phyloP scores from a whole-genome alignment of 2,329 filamentous ascomycete genomes.

The Sordariomycetes sp. region DNA sequence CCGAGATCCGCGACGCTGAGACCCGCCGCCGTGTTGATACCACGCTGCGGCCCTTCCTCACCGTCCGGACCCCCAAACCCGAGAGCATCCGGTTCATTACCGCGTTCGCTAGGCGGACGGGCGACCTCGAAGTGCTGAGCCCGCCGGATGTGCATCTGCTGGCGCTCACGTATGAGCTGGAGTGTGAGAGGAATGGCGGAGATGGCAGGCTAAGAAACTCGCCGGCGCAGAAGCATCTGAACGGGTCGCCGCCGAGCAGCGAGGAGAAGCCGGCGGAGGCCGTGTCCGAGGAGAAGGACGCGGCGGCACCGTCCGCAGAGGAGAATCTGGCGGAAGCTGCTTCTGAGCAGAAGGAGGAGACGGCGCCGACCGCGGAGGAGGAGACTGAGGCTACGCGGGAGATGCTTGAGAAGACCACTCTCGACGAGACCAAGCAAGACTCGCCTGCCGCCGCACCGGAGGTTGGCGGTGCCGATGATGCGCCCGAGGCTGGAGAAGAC shows the following conservation, averaged over 20 bases:
- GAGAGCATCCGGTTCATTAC: slow-evolving; percentile 68
- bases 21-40: slow-evolving; percentile 74
- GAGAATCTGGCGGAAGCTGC: too few species aligned
- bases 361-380: slow-evolving; percentile 1
- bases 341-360: not conserved
- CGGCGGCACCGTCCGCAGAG: not conserved
- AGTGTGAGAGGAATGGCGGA: slow-evolving; percentile 80
- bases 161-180: slow-evolving; percentile 87
- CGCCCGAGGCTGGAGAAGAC: not conserved
- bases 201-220: slow-evolving; percentile 71
- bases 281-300: not conserved
- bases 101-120: slow-evolving; percentile 79
- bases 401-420: slow-evolving; percentile 11
- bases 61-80: slow-evolving; percentile 57
- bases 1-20: slow-evolving; percentile 76
- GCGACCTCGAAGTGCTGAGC: slow-evolving; percentile 79
- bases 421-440: slow-evolving; percentile 8
- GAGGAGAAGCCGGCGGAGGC: slow-evolving; percentile 12
- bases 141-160: slow-evolving; percentile 80
- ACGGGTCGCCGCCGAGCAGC: slow-evolving; percentile 49
- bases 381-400: not conserved
- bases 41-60: slow-evolving; percentile 74
- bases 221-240: slow-evolving; percentile 67
- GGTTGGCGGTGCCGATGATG: not conserved
- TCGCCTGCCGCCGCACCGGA: not conserved